Evolutionary conservation across 2,329 filamentous ascomycete genomes (phyloP).

Genomic region (Aspergillus fischeri): DNA sequence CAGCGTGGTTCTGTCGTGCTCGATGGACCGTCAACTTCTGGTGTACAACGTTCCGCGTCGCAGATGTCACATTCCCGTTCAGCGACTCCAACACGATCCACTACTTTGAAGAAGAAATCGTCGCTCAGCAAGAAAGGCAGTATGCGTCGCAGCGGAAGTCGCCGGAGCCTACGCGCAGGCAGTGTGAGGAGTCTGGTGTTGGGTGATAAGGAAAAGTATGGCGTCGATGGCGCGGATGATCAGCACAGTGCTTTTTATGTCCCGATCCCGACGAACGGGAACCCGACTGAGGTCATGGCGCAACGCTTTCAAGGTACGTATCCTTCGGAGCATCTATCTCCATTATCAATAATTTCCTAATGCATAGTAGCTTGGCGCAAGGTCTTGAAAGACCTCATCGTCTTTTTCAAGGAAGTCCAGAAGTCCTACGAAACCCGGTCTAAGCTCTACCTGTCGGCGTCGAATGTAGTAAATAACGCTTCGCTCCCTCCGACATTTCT

Average conservation of each 20-base stretch:
- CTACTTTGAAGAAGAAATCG: constrained; percentile 84
- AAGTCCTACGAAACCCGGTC: constrained; percentile 79
- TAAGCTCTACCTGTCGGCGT: constrained; percentile 77
- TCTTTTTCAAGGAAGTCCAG: constrained; percentile 91
- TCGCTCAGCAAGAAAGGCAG: constrained; percentile 72
- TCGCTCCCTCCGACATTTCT: constrained; percentile 72
- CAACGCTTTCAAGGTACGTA: constrained; percentile 81
- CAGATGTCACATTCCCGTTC: constrained; percentile 41
- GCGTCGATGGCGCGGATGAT: constrained; percentile 51
- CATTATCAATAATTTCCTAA: constrained; percentile 10
- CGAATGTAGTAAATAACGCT: constrained; percentile 79
- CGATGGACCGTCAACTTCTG: constrained; percentile 24
- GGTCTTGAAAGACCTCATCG: constrained; percentile 87
- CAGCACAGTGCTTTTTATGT: constrained; percentile 82
- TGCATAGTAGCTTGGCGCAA: constrained; percentile 75
- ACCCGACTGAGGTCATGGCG: constrained; percentile 81
- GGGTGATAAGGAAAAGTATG: constrained; percentile 56
- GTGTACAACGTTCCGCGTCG: constrained; percentile 38
- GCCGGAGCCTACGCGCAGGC: constrained; percentile 75
- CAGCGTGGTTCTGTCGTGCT: constrained; percentile 32
- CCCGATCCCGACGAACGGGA: constrained; percentile 81
- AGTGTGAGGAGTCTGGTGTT: constrained; percentile 78
- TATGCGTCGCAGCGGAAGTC: constrained; percentile 73
- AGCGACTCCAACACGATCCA: constrained; percentile 48
- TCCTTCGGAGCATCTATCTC: background rate